Evolutionary conservation across 2,329 filamentous ascomycete species (phyloP), one percentile per base, ranked within the genome.

Genomic region (Fusarium keratoplasticum): DNA sequence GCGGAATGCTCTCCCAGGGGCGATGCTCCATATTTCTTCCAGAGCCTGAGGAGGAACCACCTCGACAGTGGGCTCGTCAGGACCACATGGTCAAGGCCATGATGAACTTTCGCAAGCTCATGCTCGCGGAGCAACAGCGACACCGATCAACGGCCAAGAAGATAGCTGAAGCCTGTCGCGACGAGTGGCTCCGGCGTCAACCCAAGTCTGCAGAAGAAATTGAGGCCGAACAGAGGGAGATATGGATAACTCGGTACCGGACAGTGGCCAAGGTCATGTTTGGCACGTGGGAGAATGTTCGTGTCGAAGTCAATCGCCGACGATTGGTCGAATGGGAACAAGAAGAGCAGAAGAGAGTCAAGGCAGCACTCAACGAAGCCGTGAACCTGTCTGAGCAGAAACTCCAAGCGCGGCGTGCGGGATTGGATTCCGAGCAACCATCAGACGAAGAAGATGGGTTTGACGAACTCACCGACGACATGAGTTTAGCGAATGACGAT

Each of bases 21-120:
- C 87, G 88, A 69, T 96, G 94, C 80, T 92, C 91, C 3, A 84
- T 92, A 27, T 96, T 94, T 76, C 87, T 91, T 20, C 93, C 94
- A 0, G 94, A 96, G 72, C 86, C 90, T 14, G 86, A 85, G 69
- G 91, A 94, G 66, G 93, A 97, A 77, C 94, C 94, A 0, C 89
- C 91, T 0, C 88, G 89, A 61, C 94, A 96, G 78, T 98, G 94
- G 86, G 91, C 93, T n/a, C 95, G 97, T 76, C 89, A 91, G 79
- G 95, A 98, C 79, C 94, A 98, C 80, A 87, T 98, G 62, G 87
- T 93, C 54, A 92, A 92, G 55, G 95, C 97, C 70, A 92, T 93
- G 67, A 80, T 92, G 14, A 93, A 95, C 76, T 96, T 98, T 76
- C 91, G 94, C 57, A 93, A 91, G 77, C 87, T 98, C 38, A 90